These are phyloP conservation scores for Echites panduratus DNA, from an alignment of 257 asterid species.

Conservation along the genomic window DNA sequence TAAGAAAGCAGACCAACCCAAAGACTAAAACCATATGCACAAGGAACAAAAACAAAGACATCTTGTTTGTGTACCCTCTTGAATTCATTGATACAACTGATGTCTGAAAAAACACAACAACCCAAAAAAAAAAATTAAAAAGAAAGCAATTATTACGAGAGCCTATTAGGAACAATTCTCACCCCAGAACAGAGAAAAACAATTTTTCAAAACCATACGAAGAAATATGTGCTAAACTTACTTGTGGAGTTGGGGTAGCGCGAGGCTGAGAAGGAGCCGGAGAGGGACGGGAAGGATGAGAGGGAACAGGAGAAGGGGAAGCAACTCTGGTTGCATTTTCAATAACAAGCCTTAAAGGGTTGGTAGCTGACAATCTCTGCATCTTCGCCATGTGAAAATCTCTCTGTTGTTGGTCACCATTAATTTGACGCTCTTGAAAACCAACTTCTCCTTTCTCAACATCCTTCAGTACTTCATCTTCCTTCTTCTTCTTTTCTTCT, in stretches of 20 bases:
- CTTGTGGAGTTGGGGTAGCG: slow-evolving; percentile 69
- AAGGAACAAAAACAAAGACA: slow-evolving; percentile 66
- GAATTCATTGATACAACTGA: slow-evolving; percentile 62
- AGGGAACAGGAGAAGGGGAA: slow-evolving; percentile 51
- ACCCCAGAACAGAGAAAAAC: no score
- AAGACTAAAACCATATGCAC: slow-evolving; percentile 54
- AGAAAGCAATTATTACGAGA: not conserved
- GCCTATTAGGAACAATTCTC: not conserved
- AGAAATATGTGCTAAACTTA: slow-evolving; percentile 19
- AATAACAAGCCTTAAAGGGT: slow-evolving; percentile 73
- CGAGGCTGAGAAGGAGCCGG: slow-evolving; percentile 39
- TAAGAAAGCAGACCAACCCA: slow-evolving; percentile 69
- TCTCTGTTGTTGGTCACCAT: slow-evolving; percentile 26
- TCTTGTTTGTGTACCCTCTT: slow-evolving; percentile 81
- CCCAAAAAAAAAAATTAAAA: no score
- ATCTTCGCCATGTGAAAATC: slow-evolving; percentile 61
- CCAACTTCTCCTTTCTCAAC: slow-evolving; percentile 66
- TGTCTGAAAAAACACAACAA: slow-evolving; percentile 35
- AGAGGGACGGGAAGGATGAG: slow-evolving; percentile 28
- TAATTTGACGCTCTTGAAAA: slow-evolving; percentile 24
- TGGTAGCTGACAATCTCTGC: slow-evolving; percentile 76
- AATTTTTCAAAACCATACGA: no score
- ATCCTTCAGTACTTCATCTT: slow-evolving; percentile 37
- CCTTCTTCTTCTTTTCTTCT: not conserved
- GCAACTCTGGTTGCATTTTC: slow-evolving; percentile 74